phyloP scores from a whole-genome alignment of 2,329 filamentous ascomycete genomes.

The Aureobasidium namibiae region DNA sequence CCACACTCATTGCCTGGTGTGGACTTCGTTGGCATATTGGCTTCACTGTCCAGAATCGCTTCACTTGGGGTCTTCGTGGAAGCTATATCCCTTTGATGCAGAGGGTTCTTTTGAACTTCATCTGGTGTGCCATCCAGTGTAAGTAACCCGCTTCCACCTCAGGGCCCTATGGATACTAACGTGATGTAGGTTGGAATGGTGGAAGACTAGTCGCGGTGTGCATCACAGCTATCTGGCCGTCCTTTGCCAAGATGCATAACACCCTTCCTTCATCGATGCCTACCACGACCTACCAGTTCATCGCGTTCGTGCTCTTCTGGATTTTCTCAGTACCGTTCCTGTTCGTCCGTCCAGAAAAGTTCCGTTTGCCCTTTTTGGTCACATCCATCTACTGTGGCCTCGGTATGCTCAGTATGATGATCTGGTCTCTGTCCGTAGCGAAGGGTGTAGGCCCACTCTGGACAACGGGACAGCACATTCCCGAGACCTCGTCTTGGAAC shows the following conservation, averaged over 20 bases:
- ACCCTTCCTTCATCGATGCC: background rate
- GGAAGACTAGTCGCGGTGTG: background rate
- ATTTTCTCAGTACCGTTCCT: background rate
- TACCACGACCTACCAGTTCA: constrained; percentile 5
- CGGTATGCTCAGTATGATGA: constrained; percentile 6
- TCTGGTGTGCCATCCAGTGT: constrained; percentile 7
- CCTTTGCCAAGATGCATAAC: constrained; percentile 7
- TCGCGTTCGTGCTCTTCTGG: constrained; percentile 6
- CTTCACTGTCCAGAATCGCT: constrained; percentile 4
- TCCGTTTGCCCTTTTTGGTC: background rate
- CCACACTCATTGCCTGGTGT: constrained; percentile 1
- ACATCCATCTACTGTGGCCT: constrained; percentile 5
- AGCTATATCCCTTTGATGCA: constrained; percentile 1
- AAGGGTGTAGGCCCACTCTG: constrained; percentile 1
- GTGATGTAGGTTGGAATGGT: background rate
- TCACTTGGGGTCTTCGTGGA: background rate
- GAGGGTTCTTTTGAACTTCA: constrained; percentile 1
- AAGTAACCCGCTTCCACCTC: background rate
- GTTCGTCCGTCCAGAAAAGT: background rate
- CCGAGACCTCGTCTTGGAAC: constrained; percentile 23
- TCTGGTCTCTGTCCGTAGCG: constrained; percentile 4
- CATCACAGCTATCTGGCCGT: constrained; percentile 7
- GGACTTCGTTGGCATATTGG: constrained; percentile 9
- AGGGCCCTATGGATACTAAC: background rate
- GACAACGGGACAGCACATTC: background rate